Percentiles rank a stretch among this genome's conserved stretches.
Conservation (phyloP, 1,284 basidiomycete genomes). For the Tilletia caries region DNA sequence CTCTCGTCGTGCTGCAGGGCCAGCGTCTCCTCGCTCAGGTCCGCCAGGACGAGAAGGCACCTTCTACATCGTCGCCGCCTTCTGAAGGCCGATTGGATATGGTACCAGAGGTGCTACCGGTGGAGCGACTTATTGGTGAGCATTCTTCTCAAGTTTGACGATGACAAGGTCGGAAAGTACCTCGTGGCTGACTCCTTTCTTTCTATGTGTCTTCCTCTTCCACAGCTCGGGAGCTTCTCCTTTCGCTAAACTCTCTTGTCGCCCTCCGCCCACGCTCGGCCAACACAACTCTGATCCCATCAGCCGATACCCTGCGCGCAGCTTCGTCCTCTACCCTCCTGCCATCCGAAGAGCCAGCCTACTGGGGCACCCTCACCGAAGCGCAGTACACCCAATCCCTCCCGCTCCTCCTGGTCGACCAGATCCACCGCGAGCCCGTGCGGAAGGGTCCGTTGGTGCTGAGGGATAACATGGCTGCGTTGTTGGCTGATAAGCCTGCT, state of each 20-base stretch:
- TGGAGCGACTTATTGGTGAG: constrained; percentile 9
- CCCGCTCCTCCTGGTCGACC: not conserved
- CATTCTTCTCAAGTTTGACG: too few relatives aligned
- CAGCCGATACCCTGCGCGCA: not conserved
- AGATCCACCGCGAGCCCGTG: not conserved
- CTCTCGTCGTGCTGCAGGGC: constrained; percentile 3
- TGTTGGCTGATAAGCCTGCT: not conserved
- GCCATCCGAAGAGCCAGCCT: not conserved
- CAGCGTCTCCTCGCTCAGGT: constrained; percentile 4
- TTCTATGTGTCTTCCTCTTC: not conserved
- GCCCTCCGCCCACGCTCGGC: not conserved
- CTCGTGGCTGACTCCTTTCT: too few relatives aligned
- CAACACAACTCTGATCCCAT: not conserved
- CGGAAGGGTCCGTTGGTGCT: constrained; percentile 1
- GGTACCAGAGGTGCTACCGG: not conserved
- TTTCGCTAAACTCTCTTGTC: not conserved
- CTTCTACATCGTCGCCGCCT: too few relatives aligned
- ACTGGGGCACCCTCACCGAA: not conserved
- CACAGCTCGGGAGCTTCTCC: not conserved
- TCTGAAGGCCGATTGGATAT: not conserved
- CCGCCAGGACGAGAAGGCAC: not conserved
- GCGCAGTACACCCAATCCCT: not conserved
- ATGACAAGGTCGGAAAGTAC: too few relatives aligned
- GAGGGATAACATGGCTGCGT: not conserved
- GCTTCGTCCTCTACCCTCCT: not conserved